Evolutionary conservation across 2,329 filamentous ascomycete species (phyloP), one percentile per base, ranked within the genome.

Genomic region (Aureobasidium namibiae): DNA sequence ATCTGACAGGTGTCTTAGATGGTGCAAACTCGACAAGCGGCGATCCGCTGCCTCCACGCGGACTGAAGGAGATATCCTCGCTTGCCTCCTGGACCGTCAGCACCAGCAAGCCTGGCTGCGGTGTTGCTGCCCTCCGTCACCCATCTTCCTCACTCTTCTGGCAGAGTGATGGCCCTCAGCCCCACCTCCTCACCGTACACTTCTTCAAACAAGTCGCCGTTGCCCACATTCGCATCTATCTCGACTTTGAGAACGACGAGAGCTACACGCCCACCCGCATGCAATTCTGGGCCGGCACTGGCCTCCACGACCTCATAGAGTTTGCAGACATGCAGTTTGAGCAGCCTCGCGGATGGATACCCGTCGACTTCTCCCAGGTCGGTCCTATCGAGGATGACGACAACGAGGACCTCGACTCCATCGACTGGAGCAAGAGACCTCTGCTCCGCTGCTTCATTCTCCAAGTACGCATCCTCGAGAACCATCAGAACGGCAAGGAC

Each of bases 401-500:
- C 33, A 62, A 65, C 18, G 63, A 66, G 14, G 65, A 67, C 65
- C 59, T 72, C 1, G 67, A 67, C 4, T 64, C 68, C 7, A 49
- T 65, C 16, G 65, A 72, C 59, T 70, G 84, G 82, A 48, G 79
- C 78, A 49, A 85, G 84, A 67, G 87, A 82, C 77, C 77, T 66
- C 88, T 92, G 1, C 82, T 97, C 18, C 85, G 92, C 61, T 91
- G 89, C 16, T 96, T 92, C 75, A 84, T 97, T 31, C 80, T 99
- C 29, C 92, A 97, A 72, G 86, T 97, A 68, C 86, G 89, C 65
- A 87, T 99, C 50, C 82, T 92, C 54, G 94, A 97, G 75, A 99
- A 99, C 69, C 94, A 99, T 72, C 94, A 99, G 75, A 99, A 99
- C 72, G 94, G 94, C 64, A 99, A 99, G 72, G 94, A 99, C 71